Evolutionary conservation across 495 filamentous ascomycete species (phyloP).

Genomic region (Oleoguttula mirabilis): DNA sequence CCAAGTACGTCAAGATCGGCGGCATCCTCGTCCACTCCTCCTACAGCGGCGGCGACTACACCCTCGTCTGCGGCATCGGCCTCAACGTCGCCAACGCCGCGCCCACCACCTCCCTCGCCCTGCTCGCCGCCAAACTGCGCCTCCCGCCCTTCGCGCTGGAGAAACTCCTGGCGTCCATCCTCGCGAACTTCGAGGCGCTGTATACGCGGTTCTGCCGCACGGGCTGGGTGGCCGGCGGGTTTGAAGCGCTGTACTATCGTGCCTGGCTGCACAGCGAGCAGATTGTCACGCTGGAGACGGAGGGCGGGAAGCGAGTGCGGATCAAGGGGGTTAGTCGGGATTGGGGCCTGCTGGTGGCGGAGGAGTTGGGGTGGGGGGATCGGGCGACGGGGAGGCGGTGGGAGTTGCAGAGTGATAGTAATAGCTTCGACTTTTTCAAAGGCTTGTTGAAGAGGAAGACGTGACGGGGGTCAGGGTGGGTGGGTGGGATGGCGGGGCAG

Average conservation of each 20-base stretch:
- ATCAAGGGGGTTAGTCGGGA: constrained; percentile 83
- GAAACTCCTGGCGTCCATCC: constrained; percentile 69
- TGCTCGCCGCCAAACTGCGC: constrained; percentile 35
- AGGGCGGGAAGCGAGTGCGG: constrained; percentile 63
- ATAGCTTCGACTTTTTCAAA: constrained; percentile 96
- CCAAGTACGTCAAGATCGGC: constrained; percentile 76
- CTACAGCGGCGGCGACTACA: constrained; percentile 65
- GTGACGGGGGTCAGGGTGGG: too few species aligned
- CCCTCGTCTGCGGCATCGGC: constrained; percentile 80
- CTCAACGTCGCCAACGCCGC: constrained; percentile 76
- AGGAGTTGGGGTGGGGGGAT: constrained; percentile 66
- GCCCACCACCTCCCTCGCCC: constrained; percentile 78
- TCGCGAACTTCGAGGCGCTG: constrained; percentile 66
- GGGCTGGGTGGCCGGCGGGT: constrained; percentile 57
- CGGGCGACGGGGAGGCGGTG: constrained; percentile 62
- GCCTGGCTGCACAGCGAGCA: constrained; percentile 88
- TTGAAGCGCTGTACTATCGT: constrained; percentile 71
- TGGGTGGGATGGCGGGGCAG: too few species aligned
- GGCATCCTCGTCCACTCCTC: constrained; percentile 88
- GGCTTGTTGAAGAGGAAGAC: constrained; percentile 76
- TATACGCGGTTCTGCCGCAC: constrained; percentile 59
- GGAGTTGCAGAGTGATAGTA: constrained; percentile 88
- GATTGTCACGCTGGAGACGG: constrained; percentile 75
- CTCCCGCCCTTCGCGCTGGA: constrained; percentile 56
- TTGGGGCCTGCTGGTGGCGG: constrained; percentile 71